A percentile compares a stretch with the other conserved stretches of the same genome.
Evolutionary conservation across 805 yeast genomes (phyloP).

Genomic region (Metschnikowia lunata): DNA sequence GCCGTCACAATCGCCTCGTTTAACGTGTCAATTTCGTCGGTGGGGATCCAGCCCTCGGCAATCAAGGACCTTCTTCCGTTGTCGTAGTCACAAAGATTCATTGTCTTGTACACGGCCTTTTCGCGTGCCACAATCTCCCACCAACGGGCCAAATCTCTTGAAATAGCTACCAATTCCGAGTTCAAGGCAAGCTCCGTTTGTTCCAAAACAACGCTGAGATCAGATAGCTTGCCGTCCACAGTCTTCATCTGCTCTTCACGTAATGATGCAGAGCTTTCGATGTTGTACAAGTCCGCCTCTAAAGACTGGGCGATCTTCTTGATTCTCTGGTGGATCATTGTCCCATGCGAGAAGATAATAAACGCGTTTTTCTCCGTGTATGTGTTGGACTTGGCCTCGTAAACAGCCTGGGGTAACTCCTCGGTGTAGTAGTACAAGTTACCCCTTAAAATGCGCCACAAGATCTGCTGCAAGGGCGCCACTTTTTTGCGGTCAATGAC

Average conservation of each 20-base stretch:
- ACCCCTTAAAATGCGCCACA: conserved; percentile 93
- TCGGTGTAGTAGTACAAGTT: conserved; percentile 74
- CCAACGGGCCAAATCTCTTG: conserved; percentile 64
- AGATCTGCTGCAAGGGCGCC: conserved; percentile 67
- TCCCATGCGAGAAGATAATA: conserved; percentile 89
- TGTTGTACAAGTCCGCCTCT: conserved; percentile 72
- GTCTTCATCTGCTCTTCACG: conserved; percentile 30
- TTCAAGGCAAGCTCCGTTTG: conserved; percentile 30
- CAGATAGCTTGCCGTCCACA: conserved; percentile 26
- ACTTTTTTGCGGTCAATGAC: conserved; percentile 72
- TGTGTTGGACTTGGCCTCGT: too few species aligned
- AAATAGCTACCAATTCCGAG: conserved; percentile 74
- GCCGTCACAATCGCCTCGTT: conserved; percentile 62
- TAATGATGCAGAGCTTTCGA: conserved; percentile 37
- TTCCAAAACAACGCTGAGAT: conserved; percentile 31
- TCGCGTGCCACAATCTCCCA: conserved; percentile 56
- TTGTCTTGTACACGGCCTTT: conserved; percentile 71
- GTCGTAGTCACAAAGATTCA: conserved; percentile 78
- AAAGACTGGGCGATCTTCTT: conserved; percentile 83
- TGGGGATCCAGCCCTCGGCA: conserved; percentile 97
- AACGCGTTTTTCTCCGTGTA: conserved; percentile 73
- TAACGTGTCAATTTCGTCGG: conserved; percentile 64
- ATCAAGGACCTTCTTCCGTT: conserved; percentile 79
- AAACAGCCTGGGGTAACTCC: too few species aligned
- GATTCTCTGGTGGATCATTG: conserved; percentile 64